phyloP scores from a whole-genome alignment of 345 rosid species.

The Eucalyptus urophylla region DNA sequence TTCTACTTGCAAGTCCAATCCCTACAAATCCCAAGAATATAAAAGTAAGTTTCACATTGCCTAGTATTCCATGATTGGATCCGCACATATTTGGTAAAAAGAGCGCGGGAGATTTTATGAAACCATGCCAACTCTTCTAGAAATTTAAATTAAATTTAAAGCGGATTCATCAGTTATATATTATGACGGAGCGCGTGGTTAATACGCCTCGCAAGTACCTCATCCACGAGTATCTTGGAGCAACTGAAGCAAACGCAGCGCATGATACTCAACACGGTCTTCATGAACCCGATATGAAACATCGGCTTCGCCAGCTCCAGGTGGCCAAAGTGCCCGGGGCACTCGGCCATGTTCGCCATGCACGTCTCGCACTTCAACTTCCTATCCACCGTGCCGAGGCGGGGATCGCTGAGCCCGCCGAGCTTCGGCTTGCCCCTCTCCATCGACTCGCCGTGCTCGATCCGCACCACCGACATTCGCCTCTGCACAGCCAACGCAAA shows the following conservation, averaged over 20 bases:
- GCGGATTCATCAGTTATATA: too few relatives aligned
- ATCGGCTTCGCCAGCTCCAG: constrained; percentile 96
- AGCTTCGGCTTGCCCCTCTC: constrained; percentile 88
- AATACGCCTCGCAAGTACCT: constrained; percentile 21
- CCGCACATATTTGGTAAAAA: neutral
- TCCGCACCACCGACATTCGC: constrained; percentile 84
- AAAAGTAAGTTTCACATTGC: neutral
- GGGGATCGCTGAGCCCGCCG: constrained; percentile 68
- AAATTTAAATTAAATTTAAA: too few relatives aligned
- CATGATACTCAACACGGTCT: constrained; percentile 84
- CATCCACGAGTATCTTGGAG: constrained; percentile 81
- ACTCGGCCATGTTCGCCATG: constrained; percentile 89
- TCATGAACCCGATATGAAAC: constrained; percentile 89
- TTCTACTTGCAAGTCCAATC: neutral
- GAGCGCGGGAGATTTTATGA: accelerated
- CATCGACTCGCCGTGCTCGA: constrained; percentile 78
- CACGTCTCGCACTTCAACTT: constrained; percentile 91
- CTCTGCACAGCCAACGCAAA: constrained; percentile 33
- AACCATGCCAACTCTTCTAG: accelerated
- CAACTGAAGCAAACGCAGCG: constrained; percentile 95
- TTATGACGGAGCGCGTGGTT: neutral
- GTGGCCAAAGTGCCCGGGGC: constrained; percentile 94
- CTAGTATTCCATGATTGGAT: neutral
- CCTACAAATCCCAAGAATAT: neutral
- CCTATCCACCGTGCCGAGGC: constrained; percentile 86